Percentiles rank a stretch among this genome's conserved stretches.
These are phyloP conservation scores for Hypoxylon sp. DNA, from an alignment of 2,329 filamentous ascomycete genomes.

Conservation along the genomic window DNA sequence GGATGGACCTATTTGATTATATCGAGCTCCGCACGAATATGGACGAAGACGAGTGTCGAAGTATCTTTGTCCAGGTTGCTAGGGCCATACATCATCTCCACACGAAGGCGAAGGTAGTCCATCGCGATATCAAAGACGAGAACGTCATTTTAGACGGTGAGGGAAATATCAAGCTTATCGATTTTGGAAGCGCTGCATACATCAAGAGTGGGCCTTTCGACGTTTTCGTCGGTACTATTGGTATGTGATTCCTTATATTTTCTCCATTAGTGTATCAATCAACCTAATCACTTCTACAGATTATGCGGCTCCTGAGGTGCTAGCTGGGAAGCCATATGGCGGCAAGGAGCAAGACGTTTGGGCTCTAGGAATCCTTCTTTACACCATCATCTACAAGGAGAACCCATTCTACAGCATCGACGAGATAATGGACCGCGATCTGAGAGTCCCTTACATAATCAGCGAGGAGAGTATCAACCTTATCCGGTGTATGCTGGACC, in stretches of 20 bases:
- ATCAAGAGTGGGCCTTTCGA: constrained; percentile 99
- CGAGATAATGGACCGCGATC: constrained; percentile 97
- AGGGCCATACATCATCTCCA: constrained; percentile 92
- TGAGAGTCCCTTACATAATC: constrained; percentile 89
- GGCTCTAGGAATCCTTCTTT: constrained; percentile 95
- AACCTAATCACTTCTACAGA: constrained; percentile 67
- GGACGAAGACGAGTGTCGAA: constrained; percentile 93
- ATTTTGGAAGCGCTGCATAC: constrained; percentile 98
- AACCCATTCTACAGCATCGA: constrained; percentile 99
- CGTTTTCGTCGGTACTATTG: constrained; percentile 98
- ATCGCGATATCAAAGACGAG: constrained; percentile 99
- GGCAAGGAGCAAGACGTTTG: constrained; percentile 99
- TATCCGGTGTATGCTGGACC: constrained; percentile 91
- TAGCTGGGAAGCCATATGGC: constrained; percentile 90
- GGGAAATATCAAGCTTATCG: constrained; percentile 95
- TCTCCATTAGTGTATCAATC: constrained; percentile 22
- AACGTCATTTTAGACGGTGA: constrained; percentile 97
- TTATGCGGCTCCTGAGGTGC: constrained; percentile 97
- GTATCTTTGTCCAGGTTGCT: constrained; percentile 95
- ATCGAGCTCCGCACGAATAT: constrained; percentile 97
- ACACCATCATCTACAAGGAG: constrained; percentile 99
- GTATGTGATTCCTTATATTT: constrained; percentile 67
- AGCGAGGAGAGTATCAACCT: constrained; percentile 94
- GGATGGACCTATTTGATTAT: constrained; percentile 99
- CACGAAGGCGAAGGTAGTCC: constrained; percentile 90